phyloP scores from a whole-genome alignment of 352 stramenopile species.

The Pythium rishiriense region DNA sequence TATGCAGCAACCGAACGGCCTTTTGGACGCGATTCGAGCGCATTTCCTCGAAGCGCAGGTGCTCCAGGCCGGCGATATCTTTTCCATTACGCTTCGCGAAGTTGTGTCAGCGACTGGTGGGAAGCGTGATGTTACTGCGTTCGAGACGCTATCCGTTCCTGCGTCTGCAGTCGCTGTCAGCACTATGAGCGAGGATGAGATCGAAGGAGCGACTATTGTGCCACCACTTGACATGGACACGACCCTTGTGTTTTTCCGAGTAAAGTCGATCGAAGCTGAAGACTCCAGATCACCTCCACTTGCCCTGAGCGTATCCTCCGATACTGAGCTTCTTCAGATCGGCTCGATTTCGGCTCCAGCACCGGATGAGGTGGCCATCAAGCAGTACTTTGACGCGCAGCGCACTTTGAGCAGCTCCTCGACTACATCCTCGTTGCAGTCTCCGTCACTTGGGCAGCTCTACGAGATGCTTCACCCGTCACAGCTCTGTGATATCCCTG shows the following conservation, averaged over 20 bases:
- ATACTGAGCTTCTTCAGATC: conserved; percentile 71
- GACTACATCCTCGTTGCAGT: conserved; percentile 22
- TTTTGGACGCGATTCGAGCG: conserved; percentile 57
- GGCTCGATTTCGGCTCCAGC: conserved; percentile 45
- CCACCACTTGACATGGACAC: conserved; percentile 59
- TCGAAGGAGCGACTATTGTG: conserved; percentile 34
- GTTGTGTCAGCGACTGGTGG: conserved; percentile 37
- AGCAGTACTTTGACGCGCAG: conserved; percentile 31
- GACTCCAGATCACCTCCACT: conserved; percentile 17
- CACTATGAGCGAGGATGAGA: neutral
- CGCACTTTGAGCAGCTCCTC: neutral
- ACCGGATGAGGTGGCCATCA: conserved; percentile 57
- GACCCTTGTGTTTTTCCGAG: conserved; percentile 74
- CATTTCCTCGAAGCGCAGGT: conserved; percentile 63
- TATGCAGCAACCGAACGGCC: conserved; percentile 55
- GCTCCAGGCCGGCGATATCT: conserved; percentile 67
- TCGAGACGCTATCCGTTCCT: conserved; percentile 48
- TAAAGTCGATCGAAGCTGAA: conserved; percentile 50
- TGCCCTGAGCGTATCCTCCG: conserved; percentile 54
- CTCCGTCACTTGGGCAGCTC: conserved; percentile 43
- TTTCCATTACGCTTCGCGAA: conserved; percentile 60
- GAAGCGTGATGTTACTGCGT: conserved; percentile 10
- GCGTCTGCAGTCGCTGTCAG: neutral
- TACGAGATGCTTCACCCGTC: conserved; percentile 73
- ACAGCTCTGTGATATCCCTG: conserved; percentile 61